phyloP scores from a whole-genome alignment of 306 rosid species.

The Fragaria vesca region DNA sequence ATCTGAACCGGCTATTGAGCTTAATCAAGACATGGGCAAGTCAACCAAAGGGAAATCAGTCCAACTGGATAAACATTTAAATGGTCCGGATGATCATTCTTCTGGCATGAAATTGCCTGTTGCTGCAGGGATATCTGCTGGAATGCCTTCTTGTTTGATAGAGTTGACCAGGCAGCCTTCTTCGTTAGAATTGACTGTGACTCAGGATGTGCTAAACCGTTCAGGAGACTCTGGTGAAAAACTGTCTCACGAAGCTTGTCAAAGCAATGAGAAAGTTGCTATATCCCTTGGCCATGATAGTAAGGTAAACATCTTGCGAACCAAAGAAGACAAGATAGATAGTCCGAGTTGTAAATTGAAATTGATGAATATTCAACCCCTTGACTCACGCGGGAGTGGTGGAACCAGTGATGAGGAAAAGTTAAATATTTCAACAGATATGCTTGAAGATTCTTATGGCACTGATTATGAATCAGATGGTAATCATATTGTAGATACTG shows the following conservation, averaged over 20 bases:
- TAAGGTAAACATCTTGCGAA: constrained; percentile 26
- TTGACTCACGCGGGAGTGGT: constrained; percentile 41
- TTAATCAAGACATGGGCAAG: constrained; percentile 31
- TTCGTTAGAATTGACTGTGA: constrained; percentile 29
- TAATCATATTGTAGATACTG: constrained; percentile 55
- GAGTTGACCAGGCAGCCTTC: constrained; percentile 35
- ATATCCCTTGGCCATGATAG: constrained; percentile 28
- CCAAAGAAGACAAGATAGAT: constrained; percentile 33
- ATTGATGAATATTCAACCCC: constrained; percentile 36
- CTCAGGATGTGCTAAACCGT: constrained; percentile 28
- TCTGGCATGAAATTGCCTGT: constrained; percentile 18
- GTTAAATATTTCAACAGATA: constrained; percentile 58
- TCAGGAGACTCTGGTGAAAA: constrained; percentile 25
- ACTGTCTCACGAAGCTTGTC: constrained; percentile 34
- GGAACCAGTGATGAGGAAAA: constrained; percentile 81
- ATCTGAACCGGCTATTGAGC: constrained; percentile 43
- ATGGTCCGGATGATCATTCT: constrained; percentile 32
- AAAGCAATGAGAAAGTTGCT: constrained; percentile 29
- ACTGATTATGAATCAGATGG: constrained; percentile 83
- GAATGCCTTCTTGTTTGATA: constrained; percentile 38
- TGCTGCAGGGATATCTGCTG: constrained; percentile 21
- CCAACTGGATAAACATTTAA: constrained; percentile 32
- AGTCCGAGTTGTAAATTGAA: constrained; percentile 38
- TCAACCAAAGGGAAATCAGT: constrained; percentile 33
- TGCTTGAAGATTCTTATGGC: constrained; percentile 57